These are phyloP conservation scores for Sonneratia alba DNA, from an alignment of 345 rosid species.

Conservation along the genomic window DNA sequence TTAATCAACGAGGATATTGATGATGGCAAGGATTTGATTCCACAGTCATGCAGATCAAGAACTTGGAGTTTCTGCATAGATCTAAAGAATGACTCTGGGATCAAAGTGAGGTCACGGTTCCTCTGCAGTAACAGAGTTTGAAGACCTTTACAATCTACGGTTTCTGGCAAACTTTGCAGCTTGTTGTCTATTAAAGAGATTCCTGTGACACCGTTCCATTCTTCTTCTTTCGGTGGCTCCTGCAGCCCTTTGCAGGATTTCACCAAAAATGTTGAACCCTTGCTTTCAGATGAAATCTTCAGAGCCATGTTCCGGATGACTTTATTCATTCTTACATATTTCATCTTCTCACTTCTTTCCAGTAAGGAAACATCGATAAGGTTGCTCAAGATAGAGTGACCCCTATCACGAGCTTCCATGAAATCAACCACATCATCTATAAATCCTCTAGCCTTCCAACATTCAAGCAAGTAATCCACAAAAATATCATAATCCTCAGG, in stretches of 20 bases:
- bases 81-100: conserved; percentile 14
- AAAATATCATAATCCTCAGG: conserved; percentile 14
- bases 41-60: conserved; percentile 17
- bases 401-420: conserved; percentile 13
- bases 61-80: conserved; percentile 22
- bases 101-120: conserved; percentile 8
- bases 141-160: conserved; percentile 11
- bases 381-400: conserved; percentile 14
- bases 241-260: not conserved
- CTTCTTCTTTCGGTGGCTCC: not conserved
- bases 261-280: conserved; percentile 3
- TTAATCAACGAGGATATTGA: conserved; percentile 9
- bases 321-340: conserved; percentile 18
- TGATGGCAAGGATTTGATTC: conserved; percentile 13
- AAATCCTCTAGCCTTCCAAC: conserved; percentile 25
- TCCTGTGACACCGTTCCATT: conserved; percentile 13
- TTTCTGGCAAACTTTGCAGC: conserved; percentile 12
- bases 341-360: conserved; percentile 11
- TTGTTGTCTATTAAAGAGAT: conserved; percentile 23
- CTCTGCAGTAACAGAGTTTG: conserved; percentile 14
- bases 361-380: conserved; percentile 18
- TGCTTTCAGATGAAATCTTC: conserved; percentile 8
- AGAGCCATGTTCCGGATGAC: conserved; percentile 14
- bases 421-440: conserved; percentile 9
- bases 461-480: conserved; percentile 20